Conservation (phyloP, 139 green algal genomes). For the Coelastrella sp. region DNA sequence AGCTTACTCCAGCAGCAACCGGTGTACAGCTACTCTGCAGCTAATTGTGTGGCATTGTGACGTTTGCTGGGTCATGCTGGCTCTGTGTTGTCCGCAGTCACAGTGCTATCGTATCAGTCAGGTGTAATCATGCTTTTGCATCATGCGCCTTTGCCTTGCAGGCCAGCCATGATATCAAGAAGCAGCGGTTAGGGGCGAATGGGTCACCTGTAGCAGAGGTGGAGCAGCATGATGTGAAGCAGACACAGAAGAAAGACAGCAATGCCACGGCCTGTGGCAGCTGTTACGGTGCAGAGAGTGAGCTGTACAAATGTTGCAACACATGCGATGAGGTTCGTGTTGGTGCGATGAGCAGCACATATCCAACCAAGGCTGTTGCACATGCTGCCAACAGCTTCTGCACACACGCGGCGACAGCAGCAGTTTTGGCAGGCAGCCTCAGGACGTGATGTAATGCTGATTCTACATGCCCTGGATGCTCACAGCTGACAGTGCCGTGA, state of each 20-base stretch:
- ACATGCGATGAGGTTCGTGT: conserved; percentile 91
- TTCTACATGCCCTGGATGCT: no score
- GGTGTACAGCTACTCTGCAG: neutral
- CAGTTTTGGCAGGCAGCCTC: no score
- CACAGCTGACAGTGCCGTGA: no score
- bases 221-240: conserved; percentile 73
- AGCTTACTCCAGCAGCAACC: neutral
- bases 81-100: no score
- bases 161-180: conserved; percentile 87
- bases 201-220: conserved; percentile 73
- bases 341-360: neutral
- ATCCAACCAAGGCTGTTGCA: no score
- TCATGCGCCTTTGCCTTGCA: neutral
- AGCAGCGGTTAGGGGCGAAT: conserved; percentile 71
- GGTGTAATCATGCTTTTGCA: no score
- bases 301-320: conserved; percentile 90
- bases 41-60: no score
- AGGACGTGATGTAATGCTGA: no score
- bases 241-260: conserved; percentile 49
- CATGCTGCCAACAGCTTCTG: no score
- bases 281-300: conserved; percentile 94
- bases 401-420: no score
- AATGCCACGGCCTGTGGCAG: conserved; percentile 77
- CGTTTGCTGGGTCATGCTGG: no score
- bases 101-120: neutral